Conservation (phyloP, 768 basidiomycete genomes). For the Suillus occidentalis region DNA sequence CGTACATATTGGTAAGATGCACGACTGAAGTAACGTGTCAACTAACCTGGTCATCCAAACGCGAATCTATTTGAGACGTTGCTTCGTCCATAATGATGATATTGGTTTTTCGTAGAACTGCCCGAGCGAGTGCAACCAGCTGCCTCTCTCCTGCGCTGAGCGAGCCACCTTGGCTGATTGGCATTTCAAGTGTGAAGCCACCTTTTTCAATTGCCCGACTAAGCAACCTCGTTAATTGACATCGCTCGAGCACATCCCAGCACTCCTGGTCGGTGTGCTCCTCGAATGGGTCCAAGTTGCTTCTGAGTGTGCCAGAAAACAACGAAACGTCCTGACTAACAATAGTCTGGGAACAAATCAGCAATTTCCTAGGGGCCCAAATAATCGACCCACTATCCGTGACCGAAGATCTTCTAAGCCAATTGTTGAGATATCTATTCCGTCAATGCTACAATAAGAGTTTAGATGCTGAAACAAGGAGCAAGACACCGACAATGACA, state of each 20-base stretch:
- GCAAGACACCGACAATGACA: constrained; percentile 16
- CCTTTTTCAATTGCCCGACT: constrained; percentile 25
- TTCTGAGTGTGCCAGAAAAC: constrained; percentile 70
- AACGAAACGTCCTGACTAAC: constrained; percentile 75
- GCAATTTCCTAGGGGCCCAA: neutral
- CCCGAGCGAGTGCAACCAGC: constrained; percentile 67
- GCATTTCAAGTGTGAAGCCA: constrained; percentile 50
- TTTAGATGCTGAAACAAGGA: neutral
- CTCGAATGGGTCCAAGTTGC: constrained; percentile 70
- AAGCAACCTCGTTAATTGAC: constrained; percentile 54
- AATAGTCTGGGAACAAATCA: constrained; percentile 5
- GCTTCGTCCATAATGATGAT: constrained; percentile 78
- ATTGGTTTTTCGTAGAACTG: constrained; percentile 60
- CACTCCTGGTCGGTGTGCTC: constrained; percentile 61
- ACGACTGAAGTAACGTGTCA: neutral
- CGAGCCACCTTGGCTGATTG: constrained; percentile 60
- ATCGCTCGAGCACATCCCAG: constrained; percentile 61
- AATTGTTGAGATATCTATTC: constrained; percentile 64
- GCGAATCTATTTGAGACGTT: constrained; percentile 73
- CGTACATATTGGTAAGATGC: constrained; percentile 1
- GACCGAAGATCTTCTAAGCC: constrained; percentile 70
- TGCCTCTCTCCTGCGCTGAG: constrained; percentile 81
- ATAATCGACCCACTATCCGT: constrained; percentile 45
- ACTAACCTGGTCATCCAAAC: constrained; percentile 64
- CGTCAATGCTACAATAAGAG: constrained; percentile 51